phyloP scores from a whole-genome alignment of 2,329 filamentous ascomycete species.

The Aspergillus phoenicis region DNA sequence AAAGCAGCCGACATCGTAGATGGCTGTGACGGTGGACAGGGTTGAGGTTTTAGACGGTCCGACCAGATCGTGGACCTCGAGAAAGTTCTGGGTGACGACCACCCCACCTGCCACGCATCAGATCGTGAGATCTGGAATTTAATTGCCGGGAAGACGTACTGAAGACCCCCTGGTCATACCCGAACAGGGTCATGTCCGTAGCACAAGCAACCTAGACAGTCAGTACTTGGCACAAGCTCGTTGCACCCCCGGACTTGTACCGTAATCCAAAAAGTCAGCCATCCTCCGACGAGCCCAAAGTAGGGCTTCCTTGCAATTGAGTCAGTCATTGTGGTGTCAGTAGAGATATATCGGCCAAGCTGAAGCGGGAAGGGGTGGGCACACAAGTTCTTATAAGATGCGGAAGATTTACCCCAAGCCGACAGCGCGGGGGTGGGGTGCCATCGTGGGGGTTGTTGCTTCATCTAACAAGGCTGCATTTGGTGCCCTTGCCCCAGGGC shows the following conservation, averaged over 20 bases:
- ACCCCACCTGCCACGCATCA: neutral
- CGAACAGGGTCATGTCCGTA: slow-evolving; percentile 8
- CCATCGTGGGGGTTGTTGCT: too few species aligned
- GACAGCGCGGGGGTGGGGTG: too few species aligned
- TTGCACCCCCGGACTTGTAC: slow-evolving; percentile 27
- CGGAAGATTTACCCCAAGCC: too few species aligned
- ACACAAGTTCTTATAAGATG: too few species aligned
- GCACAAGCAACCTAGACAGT: neutral
- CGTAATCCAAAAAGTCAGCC: slow-evolving; percentile 61
- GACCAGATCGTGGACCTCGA: neutral
- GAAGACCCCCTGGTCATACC: slow-evolving; percentile 6
- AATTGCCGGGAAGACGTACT: neutral
- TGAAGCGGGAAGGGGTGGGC: neutral
- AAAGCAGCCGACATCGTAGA: neutral
- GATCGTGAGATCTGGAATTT: neutral
- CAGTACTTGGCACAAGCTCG: neutral
- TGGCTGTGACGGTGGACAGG: neutral
- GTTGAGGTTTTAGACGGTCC: neutral
- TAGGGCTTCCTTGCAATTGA: slow-evolving; percentile 44
- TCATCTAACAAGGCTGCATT: too few species aligned
- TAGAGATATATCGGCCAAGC: neutral
- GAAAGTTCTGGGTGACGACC: neutral
- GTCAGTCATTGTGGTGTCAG: neutral
- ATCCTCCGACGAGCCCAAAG: slow-evolving; percentile 57
- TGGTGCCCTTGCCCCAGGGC: too few species aligned